These are phyloP conservation scores for Kazachstania sp. DNA, from an alignment of 1,139 yeast genomes.

Conservation along the genomic window DNA sequence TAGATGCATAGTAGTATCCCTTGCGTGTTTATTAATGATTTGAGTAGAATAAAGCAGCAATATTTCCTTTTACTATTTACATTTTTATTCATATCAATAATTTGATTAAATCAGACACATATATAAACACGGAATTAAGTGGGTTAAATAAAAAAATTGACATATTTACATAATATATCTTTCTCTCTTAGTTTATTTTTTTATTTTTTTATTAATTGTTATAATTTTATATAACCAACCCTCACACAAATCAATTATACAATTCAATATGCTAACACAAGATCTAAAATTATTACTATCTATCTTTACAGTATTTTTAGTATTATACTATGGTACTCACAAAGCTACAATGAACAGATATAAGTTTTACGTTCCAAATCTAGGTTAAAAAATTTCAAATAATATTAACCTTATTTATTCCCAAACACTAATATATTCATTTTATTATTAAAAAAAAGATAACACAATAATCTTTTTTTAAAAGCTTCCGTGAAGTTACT, in stretches of 20 bases:
- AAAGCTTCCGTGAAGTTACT: neutral
- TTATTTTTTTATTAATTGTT: neutral
- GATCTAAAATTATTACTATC: conserved; percentile 11
- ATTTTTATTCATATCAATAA: no score
- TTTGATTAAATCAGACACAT: neutral
- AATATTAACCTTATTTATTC: neutral
- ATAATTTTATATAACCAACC: neutral
- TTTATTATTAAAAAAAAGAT: no score
- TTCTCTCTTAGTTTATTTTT: neutral
- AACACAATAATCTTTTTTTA: no score
- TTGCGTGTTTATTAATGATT: no score
- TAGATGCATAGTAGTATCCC: no score
- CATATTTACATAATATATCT: no score
- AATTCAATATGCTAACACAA: conserved; percentile 6
- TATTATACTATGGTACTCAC: conserved; percentile 12
- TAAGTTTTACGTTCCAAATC: conserved; percentile 11
- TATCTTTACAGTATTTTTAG: conserved; percentile 10
- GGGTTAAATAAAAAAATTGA: neutral
- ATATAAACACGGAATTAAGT: neutral
- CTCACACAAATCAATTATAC: neutral
- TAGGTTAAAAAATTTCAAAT: conserved; percentile 1
- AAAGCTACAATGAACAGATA: conserved; percentile 13
- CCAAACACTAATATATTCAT: neutral
- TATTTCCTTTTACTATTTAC: no score
- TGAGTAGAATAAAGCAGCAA: no score